These are phyloP conservation scores for Rhodotorula babjevae DNA, from an alignment of 768 basidiomycete species.

Conservation along the genomic window DNA sequence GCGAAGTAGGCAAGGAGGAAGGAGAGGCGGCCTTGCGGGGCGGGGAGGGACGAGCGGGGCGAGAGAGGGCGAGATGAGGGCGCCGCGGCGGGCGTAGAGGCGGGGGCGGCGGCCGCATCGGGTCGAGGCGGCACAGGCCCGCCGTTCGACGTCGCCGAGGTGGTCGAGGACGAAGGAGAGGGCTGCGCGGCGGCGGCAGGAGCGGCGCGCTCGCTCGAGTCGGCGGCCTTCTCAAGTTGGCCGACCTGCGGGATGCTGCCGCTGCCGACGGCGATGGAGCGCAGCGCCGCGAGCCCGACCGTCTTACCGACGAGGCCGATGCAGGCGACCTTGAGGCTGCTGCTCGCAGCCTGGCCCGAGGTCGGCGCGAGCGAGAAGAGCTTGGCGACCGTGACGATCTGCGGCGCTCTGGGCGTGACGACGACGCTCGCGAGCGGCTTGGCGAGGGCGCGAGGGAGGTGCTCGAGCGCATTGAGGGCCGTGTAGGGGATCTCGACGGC, in stretches of 20 bases:
- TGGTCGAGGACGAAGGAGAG: no score
- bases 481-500: not conserved
- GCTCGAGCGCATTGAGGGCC: not conserved
- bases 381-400: conserved; percentile 7
- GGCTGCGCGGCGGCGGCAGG: no score
- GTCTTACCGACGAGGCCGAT: conserved; percentile 35
- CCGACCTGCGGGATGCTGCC: no score
- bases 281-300: conserved; percentile 25
- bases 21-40: conserved; percentile 7
- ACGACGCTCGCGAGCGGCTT: not conserved
- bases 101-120: not conserved
- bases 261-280: not conserved
- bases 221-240: no score
- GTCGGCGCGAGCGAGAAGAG: conserved; percentile 2
- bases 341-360: not conserved
- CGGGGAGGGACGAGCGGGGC: not conserved
- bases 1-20: conserved; percentile 24
- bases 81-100: not conserved
- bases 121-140: no score
- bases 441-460: not conserved
- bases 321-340: conserved; percentile 18
- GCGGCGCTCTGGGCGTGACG: not conserved
- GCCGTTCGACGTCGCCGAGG: no score
- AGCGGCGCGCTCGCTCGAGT: not conserved
- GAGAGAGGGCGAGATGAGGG: not conserved